Evolutionary conservation across 2,329 filamentous ascomycete species (phyloP).

Genomic region (Fusarium sp.): DNA sequence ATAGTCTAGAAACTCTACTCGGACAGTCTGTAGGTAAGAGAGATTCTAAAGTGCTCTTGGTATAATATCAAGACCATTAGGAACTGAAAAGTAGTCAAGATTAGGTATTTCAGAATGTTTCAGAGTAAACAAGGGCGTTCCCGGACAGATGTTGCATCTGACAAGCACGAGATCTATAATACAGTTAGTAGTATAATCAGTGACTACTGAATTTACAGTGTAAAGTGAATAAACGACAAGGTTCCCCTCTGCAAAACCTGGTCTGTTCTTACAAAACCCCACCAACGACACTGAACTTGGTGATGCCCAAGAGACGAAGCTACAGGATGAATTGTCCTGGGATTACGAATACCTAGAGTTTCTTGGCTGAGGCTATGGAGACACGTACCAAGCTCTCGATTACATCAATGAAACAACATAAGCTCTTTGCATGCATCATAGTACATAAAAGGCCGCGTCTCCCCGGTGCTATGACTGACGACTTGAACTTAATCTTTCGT

Average conservation of each 20-base stretch:
- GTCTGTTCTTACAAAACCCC: slow-evolving; percentile 1
- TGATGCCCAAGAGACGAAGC: background rate
- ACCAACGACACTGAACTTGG: slow-evolving; percentile 5
- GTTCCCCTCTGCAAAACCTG: slow-evolving; percentile 23
- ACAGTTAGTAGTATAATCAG: background rate
- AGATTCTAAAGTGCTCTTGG: background rate
- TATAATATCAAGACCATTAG: background rate
- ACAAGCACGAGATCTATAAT: background rate
- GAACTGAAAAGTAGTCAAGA: background rate
- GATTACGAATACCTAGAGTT: background rate
- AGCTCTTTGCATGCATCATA: slow-evolving; percentile 24
- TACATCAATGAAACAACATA: slow-evolving; percentile 11
- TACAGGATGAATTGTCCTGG: background rate
- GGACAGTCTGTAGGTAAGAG: background rate
- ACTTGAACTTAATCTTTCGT: slow-evolving; percentile 11
- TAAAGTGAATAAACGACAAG: slow-evolving; percentile 2
- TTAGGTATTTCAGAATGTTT: slow-evolving; percentile 1
- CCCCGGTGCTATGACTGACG: background rate
- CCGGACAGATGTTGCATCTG: background rate
- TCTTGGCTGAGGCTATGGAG: background rate
- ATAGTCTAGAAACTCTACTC: too few species aligned
- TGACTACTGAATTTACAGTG: background rate
- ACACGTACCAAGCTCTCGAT: background rate
- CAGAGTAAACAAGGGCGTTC: background rate
- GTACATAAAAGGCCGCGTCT: slow-evolving; percentile 32